Percentiles rank a stretch among this genome's conserved stretches.
phyloP scores from a whole-genome alignment of 2,329 filamentous ascomycete genomes.

The Cladosporium velox region DNA sequence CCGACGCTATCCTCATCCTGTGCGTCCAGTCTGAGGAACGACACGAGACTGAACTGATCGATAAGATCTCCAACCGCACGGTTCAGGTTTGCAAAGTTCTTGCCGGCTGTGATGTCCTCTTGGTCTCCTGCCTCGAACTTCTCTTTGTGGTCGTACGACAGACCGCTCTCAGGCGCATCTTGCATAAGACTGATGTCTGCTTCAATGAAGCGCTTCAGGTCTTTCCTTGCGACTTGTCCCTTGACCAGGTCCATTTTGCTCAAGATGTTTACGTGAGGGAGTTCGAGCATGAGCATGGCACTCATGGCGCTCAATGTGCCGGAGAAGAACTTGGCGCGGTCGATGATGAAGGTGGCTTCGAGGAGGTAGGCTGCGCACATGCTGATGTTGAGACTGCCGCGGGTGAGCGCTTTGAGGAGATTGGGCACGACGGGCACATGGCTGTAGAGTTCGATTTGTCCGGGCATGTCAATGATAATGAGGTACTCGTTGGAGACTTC shows the following conservation, averaged over 20 bases:
- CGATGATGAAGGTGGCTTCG: conserved; percentile 92
- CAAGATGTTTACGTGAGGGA: conserved; percentile 93
- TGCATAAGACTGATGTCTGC: conserved; percentile 82
- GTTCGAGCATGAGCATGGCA: conserved; percentile 97
- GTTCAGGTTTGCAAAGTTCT: conserved; percentile 80
- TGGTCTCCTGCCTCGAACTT: conserved; percentile 52
- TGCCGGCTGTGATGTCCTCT: conserved; percentile 67
- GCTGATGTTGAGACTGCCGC: conserved; percentile 82
- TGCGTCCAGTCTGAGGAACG: conserved; percentile 84
- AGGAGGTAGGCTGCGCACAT: conserved; percentile 93
- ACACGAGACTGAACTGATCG: conserved; percentile 98
- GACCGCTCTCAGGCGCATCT: conserved; percentile 66
- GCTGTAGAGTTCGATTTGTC: conserved; percentile 97
- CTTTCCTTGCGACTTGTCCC: conserved; percentile 81
- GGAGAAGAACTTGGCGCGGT: conserved; percentile 95
- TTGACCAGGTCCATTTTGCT: conserved; percentile 98
- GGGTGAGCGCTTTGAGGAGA: conserved; percentile 78
- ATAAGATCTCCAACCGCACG: conserved; percentile 86
- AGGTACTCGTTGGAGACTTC: conserved; percentile 90
- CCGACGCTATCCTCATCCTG: conserved; percentile 90
- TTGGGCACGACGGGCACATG: conserved; percentile 90
- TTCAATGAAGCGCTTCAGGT: conserved; percentile 86
- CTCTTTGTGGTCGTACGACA: conserved; percentile 43
- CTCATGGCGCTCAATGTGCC: conserved; percentile 96
- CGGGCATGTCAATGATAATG: conserved; percentile 98